phyloP scores from a whole-genome alignment of 1,284 basidiomycete genomes.

The Ceratobasidium sp. region DNA sequence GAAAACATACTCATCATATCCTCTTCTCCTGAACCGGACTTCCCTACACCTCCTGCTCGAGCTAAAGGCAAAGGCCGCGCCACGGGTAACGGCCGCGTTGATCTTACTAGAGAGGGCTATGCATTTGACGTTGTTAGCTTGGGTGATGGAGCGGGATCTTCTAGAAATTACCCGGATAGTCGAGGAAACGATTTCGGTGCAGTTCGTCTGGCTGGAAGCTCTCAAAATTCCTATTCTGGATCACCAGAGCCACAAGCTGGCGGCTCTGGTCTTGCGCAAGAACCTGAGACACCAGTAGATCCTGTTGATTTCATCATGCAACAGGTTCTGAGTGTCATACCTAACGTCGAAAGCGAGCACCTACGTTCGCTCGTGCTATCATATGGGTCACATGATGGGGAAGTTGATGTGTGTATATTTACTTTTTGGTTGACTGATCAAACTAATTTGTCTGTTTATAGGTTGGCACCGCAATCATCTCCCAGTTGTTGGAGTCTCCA shows the following conservation, averaged over 20 bases:
- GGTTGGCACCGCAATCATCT: constrained; percentile 66
- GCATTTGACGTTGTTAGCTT: not conserved
- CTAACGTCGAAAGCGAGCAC: constrained; percentile 43
- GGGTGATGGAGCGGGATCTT: not conserved
- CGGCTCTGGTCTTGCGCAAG: constrained; percentile 7
- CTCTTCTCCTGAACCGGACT: constrained; percentile 29
- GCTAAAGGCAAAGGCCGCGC: constrained; percentile 20
- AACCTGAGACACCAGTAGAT: constrained; percentile 6
- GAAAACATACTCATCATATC: constrained; percentile 18
- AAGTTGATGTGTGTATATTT: constrained; percentile 24
- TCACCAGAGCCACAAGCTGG: constrained; percentile 5
- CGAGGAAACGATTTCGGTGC: not conserved
- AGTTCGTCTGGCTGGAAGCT: not conserved
- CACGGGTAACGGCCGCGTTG: not conserved
- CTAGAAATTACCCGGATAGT: not conserved
- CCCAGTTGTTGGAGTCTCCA: constrained; percentile 68
- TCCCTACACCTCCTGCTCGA: not conserved
- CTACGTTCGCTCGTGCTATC: constrained; percentile 21
- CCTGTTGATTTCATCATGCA: not conserved
- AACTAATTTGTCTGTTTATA: constrained; percentile 48
- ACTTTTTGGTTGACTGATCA: constrained; percentile 27
- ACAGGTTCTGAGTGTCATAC: constrained; percentile 43
- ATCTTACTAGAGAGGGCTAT: not conserved
- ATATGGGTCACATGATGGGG: not conserved
- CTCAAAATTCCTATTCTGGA: not conserved